Conservation (phyloP, 345 rosid species). For the Tarenaya hassleriana region DNA sequence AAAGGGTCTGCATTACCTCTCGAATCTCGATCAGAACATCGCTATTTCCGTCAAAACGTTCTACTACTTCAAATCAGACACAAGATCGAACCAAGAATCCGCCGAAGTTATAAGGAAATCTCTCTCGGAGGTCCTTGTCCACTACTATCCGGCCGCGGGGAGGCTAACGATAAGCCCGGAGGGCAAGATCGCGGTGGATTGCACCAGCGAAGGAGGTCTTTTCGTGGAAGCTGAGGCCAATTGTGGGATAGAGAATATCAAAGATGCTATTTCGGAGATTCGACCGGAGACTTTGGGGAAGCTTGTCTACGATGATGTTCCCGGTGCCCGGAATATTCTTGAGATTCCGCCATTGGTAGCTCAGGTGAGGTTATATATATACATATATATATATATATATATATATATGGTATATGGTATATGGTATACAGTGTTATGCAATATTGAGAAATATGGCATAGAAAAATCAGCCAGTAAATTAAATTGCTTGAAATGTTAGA, state of each 20-base stretch:
- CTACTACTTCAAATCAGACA: constrained; percentile 58
- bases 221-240: constrained; percentile 70
- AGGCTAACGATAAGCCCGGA: constrained; percentile 55
- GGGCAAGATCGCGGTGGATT: constrained; percentile 63
- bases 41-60: constrained; percentile 58
- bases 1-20: constrained; percentile 57
- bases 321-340: constrained; percentile 58
- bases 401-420: no score
- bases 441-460: no score
- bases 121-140: constrained; percentile 56
- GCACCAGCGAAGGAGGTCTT: constrained; percentile 71
- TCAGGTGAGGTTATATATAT: constrained; percentile 41
- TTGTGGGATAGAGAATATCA: constrained; percentile 34
- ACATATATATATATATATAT: no score
- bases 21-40: constrained; percentile 78
- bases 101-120: constrained; percentile 49
- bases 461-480: no score
- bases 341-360: constrained; percentile 62
- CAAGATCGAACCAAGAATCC: constrained; percentile 54
- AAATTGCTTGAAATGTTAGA: no score
- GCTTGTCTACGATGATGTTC: constrained; percentile 60
- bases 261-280: constrained; percentile 55
- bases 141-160: constrained; percentile 66
- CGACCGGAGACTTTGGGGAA: constrained; percentile 58
- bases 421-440: no score